Evolutionary conservation across 2,329 filamentous ascomycete genomes (phyloP), one percentile per base, ranked within the genome.

Genomic region (Aspergillus sp.): DNA sequence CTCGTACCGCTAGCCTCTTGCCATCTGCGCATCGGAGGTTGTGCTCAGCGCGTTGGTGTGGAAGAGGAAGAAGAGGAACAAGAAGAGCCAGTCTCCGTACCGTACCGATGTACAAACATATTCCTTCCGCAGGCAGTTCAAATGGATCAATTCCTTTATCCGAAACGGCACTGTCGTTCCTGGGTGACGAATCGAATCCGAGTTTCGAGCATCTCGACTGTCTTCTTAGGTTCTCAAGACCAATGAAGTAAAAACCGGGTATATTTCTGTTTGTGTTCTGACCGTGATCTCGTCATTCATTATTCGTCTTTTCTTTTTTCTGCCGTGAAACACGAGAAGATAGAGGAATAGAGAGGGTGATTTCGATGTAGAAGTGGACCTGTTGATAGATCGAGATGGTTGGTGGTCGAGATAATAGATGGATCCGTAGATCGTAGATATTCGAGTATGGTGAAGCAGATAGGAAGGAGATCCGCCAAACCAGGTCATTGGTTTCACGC

Each of bases 291-390:
- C n/a, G 45, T 47, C 45, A 47, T 25, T 47, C 45, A 47, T 47
- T 19, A 47, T 47, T 47, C 45, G n/a, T 54, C 25, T 61, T 60
- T 31, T 67, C 25, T 57, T 31, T 67, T 61, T 31, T 67, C 48
- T 61, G 54, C 62, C 62, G 51, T 41, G 34, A 13, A 41, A 41
- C 45, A 45, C 19, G 19, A 50, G 50, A 28, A 49, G 43, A 57
- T 34, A 49, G 25, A 41, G 34, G 19, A 19, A 41, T 11, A 28
- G 25, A 28, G 6, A 28, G 43, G 19, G 30, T 23, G 28, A 49
- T 17, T 25, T 34, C n/a, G 19, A 8, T 11, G 11, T 22, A 53
- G 23, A 8, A 43, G 38, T 11, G 30, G 49, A 52, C 48, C 4
- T 7, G 25, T 28, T 7, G 25, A 30, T 45, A 38, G 28, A 41